Percentiles rank a stretch among this genome's conserved stretches.
phyloP scores from a whole-genome alignment of 148 eudicot species.

The Salicornia ramosissima region DNA sequence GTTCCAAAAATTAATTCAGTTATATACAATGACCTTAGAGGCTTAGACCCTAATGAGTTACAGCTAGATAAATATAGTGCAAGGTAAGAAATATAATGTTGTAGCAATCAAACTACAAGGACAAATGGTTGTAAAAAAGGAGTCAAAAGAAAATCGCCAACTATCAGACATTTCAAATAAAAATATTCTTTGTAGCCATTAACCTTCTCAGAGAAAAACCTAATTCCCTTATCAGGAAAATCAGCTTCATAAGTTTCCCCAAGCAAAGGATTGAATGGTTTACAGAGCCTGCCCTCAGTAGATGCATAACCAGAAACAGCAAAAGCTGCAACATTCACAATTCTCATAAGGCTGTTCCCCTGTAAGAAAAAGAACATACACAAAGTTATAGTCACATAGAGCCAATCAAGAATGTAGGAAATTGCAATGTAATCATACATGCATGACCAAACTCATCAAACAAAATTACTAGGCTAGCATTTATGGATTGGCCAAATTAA shows the following conservation, averaged over 20 bases:
- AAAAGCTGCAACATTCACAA: slow-evolving; percentile 89
- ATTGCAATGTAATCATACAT: neutral
- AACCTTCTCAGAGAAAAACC: slow-evolving; percentile 95
- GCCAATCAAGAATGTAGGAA: neutral
- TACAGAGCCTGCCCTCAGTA: slow-evolving; percentile 86
- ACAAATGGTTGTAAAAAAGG: neutral
- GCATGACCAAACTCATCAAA: neutral
- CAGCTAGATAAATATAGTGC: neutral
- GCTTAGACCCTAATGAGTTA: too few species aligned
- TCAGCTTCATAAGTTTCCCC: slow-evolving; percentile 99
- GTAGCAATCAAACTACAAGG: neutral
- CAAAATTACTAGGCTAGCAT: neutral
- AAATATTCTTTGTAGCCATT: neutral
- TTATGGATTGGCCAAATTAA: neutral
- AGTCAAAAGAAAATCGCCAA: neutral
- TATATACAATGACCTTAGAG: too few species aligned
- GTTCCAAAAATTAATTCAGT: too few species aligned
- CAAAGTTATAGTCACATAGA: neutral
- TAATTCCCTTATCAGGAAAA: slow-evolving; percentile 85
- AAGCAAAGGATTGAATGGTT: slow-evolving; percentile 94
- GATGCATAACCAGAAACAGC: slow-evolving; percentile 98
- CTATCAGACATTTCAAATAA: neutral
- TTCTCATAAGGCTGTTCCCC: slow-evolving; percentile 88
- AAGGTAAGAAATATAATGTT: neutral
- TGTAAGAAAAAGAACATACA: slow-evolving; percentile 31